Base-by-base conservation (phyloP, 2,329 filamentous ascomycete genomes). In the Elsinoe ampelina region DNA sequence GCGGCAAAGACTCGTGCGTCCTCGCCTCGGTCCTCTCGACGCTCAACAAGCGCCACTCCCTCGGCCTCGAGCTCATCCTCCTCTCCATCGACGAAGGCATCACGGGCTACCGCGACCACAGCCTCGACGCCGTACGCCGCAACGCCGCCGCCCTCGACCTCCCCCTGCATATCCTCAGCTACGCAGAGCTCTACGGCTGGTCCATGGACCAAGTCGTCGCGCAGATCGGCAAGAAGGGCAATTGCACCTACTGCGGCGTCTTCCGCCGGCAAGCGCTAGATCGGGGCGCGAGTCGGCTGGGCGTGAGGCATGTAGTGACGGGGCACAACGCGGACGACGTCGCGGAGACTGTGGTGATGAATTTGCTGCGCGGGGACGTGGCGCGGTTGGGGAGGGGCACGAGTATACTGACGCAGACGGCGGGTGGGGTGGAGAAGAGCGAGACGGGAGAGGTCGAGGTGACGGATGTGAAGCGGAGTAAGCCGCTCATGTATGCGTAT, bases 141-240 rank as follows among this genome's bases (percentile, higher is more conserved):
- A 97, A 98, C 71, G 88, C 91, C 0, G 71, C 81, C 11, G 90
- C 97, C 71, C 96, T 97, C 72, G 83, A 86, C 1, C 95, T 98
- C 86, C 83, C 87, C 0, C 75, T 98, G 50, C 88, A 89, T 64
- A 95, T 98, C 57, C 83, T 98, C 51, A 90, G 92, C 51, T 98
- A 98, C 66, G 86, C 85, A 55, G 87, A 96, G 66, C 77, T 98
- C 8, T 98, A 98, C 69, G 93, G 92, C 7, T 98, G 93, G 93
- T 96, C 91, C 1, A 98, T 98, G 93, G 93, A 98, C 67, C 89
- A 97, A 67, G 93, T 98, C 8, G 95, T 98, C 3, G 87, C 91
- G 65, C 89, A 92, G 48, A 87, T 98, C 52, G 93, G 93, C 12
- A 97, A 96, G 75, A 97, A 96, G 71, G 91, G 92, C 30, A 98